Evolutionary conservation across 2,329 filamentous ascomycete species (phyloP), one percentile per base, ranked within the genome.

Genomic region (Botrytis fragariae): DNA sequence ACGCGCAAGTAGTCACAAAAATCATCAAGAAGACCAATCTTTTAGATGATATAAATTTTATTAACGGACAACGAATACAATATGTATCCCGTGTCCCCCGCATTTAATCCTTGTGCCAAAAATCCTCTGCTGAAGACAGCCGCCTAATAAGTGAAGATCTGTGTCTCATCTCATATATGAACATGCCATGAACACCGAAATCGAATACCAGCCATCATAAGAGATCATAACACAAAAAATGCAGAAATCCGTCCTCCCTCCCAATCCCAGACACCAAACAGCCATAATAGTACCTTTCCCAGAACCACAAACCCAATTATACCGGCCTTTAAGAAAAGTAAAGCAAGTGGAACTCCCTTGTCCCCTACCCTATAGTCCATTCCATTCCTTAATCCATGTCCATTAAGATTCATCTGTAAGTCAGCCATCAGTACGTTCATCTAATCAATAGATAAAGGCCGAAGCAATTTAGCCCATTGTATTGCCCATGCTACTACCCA

Each of bases 401-500:
- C 54, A 54, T 60, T 39, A 59, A 54, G n/a, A 25, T 72, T 39
- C 48, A 59, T 35, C n/a, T 59, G 51, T 32, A 42, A n/a, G 25
- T 18, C 51, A 29, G 48, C 35, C n/a, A 65, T 57, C 18, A 54
- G 25, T 44, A 42, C 16, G 16, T 70, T 29, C 51, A 57, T 57
- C 18, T 61, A 61, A 57, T 42, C 54, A 70, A 70, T 61, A 45
- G 37, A 45, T 44, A 59, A 9, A 22, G 29, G 39, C 3, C 9
- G 48, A 54, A 14, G 4, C 25, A 57, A 16, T 48, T 42, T n/a
- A 57, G 35, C 60, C 60, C 35, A 62, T 62, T n/a, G 60, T 8
- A 39, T 61, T 61, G 63, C 74, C 74, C 73, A 57, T 57, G n/a
- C 6, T 57, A 29, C 51, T 29, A 6, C 59, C 35, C 59, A 61